Percentiles rank a stretch among this genome's conserved stretches.
Evolutionary conservation across 805 yeast species (phyloP).

Genomic region (Henningerozyma blattae): DNA sequence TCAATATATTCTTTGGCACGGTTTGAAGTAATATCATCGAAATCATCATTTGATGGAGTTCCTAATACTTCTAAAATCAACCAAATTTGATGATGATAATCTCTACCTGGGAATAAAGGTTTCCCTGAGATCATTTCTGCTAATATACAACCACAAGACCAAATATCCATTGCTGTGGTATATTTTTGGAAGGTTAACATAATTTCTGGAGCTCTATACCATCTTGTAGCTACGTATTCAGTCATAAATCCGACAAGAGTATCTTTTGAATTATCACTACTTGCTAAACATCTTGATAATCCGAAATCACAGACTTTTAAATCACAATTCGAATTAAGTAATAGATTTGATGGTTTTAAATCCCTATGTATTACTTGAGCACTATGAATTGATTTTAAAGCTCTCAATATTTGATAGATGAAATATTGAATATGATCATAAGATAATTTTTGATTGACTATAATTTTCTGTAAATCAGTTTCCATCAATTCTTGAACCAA

Average conservation of each 20-base stretch:
- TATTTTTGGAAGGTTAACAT: slow-evolving; percentile 66
- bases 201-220: slow-evolving; percentile 80
- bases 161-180: slow-evolving; percentile 64
- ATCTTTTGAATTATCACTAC: slow-evolving; percentile 29
- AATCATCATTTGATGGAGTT: slow-evolving; percentile 63
- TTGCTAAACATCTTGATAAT: slow-evolving; percentile 43
- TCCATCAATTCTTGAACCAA: slow-evolving; percentile 72
- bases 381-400: slow-evolving; percentile 57
- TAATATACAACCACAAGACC: slow-evolving; percentile 95
- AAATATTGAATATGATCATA: slow-evolving; percentile 64
- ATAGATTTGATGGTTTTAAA: slow-evolving; percentile 60
- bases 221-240: slow-evolving; percentile 74
- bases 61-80: slow-evolving; percentile 60
- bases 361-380: slow-evolving; percentile 70
- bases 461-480: slow-evolving; percentile 54
- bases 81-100: slow-evolving; percentile 56
- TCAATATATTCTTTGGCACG: slow-evolving; percentile 70
- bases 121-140: slow-evolving; percentile 96
- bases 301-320: slow-evolving; percentile 75
- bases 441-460: slow-evolving; percentile 41
- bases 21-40: slow-evolving; percentile 58
- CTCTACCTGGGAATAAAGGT: slow-evolving; percentile 81
- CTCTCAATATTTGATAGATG: slow-evolving; percentile 57
- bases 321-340: slow-evolving; percentile 61
- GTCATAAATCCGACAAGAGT: slow-evolving; percentile 47